Conservation (phyloP, 192 early-diverging fungal genomes). For the Tieghemiomyces parasiticus region DNA sequence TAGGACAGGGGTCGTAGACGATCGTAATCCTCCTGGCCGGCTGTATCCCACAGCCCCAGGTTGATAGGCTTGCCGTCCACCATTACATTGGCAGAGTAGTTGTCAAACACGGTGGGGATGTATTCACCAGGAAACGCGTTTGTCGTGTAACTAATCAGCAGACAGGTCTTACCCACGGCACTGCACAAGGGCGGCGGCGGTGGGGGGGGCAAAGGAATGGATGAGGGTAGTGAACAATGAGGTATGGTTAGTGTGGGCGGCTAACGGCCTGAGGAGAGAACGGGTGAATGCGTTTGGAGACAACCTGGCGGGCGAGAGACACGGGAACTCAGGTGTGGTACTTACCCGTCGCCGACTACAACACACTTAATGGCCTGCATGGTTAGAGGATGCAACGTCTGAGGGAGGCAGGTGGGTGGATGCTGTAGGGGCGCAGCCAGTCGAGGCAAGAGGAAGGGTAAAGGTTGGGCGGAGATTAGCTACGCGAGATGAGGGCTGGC, state of each 20-base stretch:
- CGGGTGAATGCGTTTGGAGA: background rate
- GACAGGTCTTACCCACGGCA: constrained; percentile 92
- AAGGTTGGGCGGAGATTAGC: no score
- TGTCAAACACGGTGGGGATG: constrained; percentile 99
- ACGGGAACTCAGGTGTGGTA: background rate
- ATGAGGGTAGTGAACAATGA: no score
- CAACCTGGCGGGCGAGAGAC: background rate
- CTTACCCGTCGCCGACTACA: constrained; percentile 11
- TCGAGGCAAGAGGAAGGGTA: no score
- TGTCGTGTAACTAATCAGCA: constrained; percentile 95
- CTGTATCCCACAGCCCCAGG: constrained; percentile 96
- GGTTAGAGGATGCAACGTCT: no score
- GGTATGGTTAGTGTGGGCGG: no score
- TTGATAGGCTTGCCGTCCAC: constrained; percentile 98
- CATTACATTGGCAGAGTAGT: constrained; percentile 99
- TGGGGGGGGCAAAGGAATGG: background rate
- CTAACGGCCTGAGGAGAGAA: no score
- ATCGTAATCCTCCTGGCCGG: constrained; percentile 98
- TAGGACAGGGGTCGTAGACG: constrained; percentile 93
- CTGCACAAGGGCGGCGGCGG: constrained; percentile 20
- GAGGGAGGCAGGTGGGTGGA: no score
- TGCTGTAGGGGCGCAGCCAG: no score
- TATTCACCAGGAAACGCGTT: constrained; percentile 99
- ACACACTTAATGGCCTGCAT: constrained; percentile 12
- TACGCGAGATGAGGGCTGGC: no score